Evolutionary conservation across 306 rosid genomes (phyloP).

Genomic region (Medicago lupulina): DNA sequence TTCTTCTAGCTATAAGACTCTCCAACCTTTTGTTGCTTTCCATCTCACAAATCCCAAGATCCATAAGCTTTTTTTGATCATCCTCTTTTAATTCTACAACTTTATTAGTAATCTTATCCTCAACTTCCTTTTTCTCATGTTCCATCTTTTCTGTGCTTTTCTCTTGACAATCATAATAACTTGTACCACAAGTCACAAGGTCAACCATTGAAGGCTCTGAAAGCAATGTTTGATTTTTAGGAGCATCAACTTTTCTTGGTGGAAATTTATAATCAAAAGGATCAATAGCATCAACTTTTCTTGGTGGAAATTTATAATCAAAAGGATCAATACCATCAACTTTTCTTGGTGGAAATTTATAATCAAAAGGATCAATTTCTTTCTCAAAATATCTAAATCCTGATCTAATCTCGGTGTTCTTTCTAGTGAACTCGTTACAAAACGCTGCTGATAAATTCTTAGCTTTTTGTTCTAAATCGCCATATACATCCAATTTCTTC

Average conservation of each 20-base stretch:
- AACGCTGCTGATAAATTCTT: slow-evolving; percentile 32
- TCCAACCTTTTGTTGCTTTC: slow-evolving; percentile 83
- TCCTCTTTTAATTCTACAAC: slow-evolving; percentile 65
- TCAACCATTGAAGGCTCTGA: slow-evolving; percentile 45
- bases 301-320: no score
- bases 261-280: no score
- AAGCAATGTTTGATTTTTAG: slow-evolving; percentile 26
- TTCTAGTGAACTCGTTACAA: slow-evolving; percentile 33
- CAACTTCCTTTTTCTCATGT: slow-evolving; percentile 45
- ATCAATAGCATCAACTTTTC: neutral
- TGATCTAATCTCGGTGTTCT: neutral
- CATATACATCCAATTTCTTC: slow-evolving; percentile 52
- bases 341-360: slow-evolving; percentile 8
- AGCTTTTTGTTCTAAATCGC: slow-evolving; percentile 41
- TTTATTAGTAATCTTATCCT: slow-evolving; percentile 41
- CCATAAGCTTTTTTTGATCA: slow-evolving; percentile 65
- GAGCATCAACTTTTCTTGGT: neutral
- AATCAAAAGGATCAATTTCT: slow-evolving; percentile 34
- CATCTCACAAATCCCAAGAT: slow-evolving; percentile 69
- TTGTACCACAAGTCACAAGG: slow-evolving; percentile 19
- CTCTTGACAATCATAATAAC: slow-evolving; percentile 14
- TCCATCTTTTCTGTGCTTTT: slow-evolving; percentile 33
- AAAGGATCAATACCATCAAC: neutral
- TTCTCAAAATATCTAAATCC: slow-evolving; percentile 15
- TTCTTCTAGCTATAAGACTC: slow-evolving; percentile 83